Base-by-base conservation (phyloP, 768 basidiomycete genomes). In the Termitomyces sp. region DNA sequence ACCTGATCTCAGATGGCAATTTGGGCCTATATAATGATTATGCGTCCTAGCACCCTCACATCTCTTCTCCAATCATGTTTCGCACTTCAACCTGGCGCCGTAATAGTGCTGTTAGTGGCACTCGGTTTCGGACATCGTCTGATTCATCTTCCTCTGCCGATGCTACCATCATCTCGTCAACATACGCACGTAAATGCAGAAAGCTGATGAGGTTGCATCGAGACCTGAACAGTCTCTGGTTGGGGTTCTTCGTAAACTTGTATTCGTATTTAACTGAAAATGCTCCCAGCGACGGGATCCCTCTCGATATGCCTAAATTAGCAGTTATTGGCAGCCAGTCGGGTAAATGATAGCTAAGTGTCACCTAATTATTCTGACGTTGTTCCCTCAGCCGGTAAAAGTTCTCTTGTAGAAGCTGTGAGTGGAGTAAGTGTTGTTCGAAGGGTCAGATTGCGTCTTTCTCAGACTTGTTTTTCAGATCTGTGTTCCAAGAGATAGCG, bases 401-500 rank as follows among this genome's bases (percentile, higher is more conserved):
- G 55, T 8, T 53, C 55, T 44, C 51, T 56, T 33, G 45, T 56
- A 2, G 51, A 56, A 31, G 55, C 42, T 6, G 42, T 57, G 4
- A 48, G 51, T 12, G 57, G 52, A 18, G 57, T 58, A 22, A 54
- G 52, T 47, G n/a, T 29, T 49, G 2, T 36, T 10, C 13, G 5
- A 10, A 5, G 20, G 15, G 18, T 39, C n/a, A 6, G 29, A 29
- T 29, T 5, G 8, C 20, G 10, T 5, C 20, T 48, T 34, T 26
- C 45, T 47, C 3, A 42, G 10, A 3, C 10, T 41, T 12, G 0
- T 39, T 42, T 31, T n/a, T n/a, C n/a, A 86, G 85, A 81, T 85
- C 31, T 81, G 70, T 50, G 83, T 86, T 29, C 84, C 85, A 12
- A 72, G 85, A 33, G 85, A 85, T 42, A 81, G 80, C 44, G 83